These are phyloP conservation scores for Theobroma grandiflorum DNA, from an alignment of 441 rosid genomes.

Conservation along the genomic window DNA sequence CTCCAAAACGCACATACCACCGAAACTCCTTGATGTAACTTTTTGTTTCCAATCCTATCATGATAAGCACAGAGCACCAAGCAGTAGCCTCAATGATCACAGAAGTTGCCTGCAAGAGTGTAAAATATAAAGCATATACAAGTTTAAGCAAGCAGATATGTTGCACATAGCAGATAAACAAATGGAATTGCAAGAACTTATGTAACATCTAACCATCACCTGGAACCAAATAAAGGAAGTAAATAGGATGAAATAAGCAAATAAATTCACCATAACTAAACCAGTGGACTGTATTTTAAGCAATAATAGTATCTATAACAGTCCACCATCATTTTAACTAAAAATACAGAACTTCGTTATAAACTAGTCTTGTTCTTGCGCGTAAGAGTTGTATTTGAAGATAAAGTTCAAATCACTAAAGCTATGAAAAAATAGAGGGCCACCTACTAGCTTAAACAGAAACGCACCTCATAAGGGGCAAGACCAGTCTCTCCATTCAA, in stretches of 20 bases:
- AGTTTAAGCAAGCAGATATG: not conserved
- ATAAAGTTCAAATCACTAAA: not conserved
- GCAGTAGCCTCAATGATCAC: constrained; percentile 65
- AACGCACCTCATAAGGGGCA: constrained; percentile 86
- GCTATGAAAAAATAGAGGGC: not conserved
- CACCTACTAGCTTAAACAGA: not conserved
- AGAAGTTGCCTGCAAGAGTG: constrained; percentile 65
- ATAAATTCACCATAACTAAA: not conserved
- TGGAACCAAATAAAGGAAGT: not conserved
- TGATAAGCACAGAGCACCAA: constrained; percentile 86
- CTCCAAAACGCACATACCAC: constrained; percentile 92
- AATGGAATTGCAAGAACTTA: not conserved
- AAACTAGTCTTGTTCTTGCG: not conserved
- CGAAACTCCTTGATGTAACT: constrained; percentile 78
- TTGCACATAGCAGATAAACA: not conserved
- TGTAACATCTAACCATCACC: constrained; percentile 1
- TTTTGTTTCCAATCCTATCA: constrained; percentile 86
- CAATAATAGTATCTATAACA: not conserved
- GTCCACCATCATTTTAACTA: not conserved
- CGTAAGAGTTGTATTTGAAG: not conserved
- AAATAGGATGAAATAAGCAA: not conserved
- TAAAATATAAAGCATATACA: constrained; percentile 19
- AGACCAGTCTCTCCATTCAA: constrained; percentile 59
- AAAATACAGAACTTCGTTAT: not conserved
- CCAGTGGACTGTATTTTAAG: not conserved